phyloP scores from a whole-genome alignment of 1,139 yeast genomes.

The Pichia kudriavzevii region DNA sequence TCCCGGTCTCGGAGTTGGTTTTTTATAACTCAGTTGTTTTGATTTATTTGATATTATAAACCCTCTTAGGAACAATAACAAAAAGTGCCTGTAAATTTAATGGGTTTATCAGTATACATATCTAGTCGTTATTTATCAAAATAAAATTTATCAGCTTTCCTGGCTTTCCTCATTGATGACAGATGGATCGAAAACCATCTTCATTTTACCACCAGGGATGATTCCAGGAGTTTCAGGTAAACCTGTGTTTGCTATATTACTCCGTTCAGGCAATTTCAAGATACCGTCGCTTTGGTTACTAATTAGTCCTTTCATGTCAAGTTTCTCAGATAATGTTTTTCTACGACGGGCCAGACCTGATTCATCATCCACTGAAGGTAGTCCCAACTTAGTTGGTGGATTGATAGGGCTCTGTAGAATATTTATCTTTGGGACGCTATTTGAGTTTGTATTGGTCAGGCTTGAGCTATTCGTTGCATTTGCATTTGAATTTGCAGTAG shows the following conservation, averaged over 20 bases:
- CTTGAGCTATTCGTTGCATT: conserved; percentile 2
- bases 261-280: conserved; percentile 4
- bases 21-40: too few relatives aligned
- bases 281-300: not conserved
- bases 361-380: conserved; percentile 4
- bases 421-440: conserved; percentile 11
- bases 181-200: conserved; percentile 8
- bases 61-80: too few relatives aligned
- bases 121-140: too few relatives aligned
- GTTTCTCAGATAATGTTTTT: conserved; percentile 13
- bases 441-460: conserved; percentile 2
- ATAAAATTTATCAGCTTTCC: too few relatives aligned
- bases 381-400: conserved; percentile 8
- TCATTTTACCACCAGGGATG: conserved; percentile 16
- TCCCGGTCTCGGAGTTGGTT: conserved; percentile 16
- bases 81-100: too few relatives aligned
- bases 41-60: too few relatives aligned
- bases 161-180: too few relatives aligned
- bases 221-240: conserved; percentile 17
- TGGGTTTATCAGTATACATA: too few relatives aligned
- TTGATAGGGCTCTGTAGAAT: conserved; percentile 9
- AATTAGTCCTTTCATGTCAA: conserved; percentile 7
- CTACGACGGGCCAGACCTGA: conserved; percentile 11
- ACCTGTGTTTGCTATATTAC: conserved; percentile 1
- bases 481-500: not conserved